Evolutionary conservation across 306 rosid species (phyloP).

Genomic region (Styphnolobium japonicum): DNA sequence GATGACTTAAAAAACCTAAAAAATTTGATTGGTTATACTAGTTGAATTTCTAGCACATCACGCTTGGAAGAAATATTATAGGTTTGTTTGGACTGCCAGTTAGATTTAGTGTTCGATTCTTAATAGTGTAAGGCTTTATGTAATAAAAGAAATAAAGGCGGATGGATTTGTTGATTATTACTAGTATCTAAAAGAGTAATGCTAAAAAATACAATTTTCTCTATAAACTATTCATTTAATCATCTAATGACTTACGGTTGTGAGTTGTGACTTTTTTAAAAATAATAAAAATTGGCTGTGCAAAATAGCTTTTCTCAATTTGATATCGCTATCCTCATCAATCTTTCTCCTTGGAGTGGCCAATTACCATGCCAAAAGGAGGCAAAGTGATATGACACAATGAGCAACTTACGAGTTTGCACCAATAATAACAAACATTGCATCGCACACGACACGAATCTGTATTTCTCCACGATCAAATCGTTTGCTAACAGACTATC

Average conservation of each 20-base stretch:
- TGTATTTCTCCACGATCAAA: background rate
- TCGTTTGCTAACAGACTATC: background rate
- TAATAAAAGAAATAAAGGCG: background rate
- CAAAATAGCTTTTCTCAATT: background rate
- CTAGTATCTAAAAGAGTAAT: background rate
- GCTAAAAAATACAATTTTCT: background rate
- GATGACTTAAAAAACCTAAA: background rate
- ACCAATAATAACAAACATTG: constrained; percentile 23
- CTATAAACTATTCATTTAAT: background rate
- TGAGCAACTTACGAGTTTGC: background rate
- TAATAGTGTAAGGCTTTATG: background rate
- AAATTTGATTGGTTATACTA: background rate
- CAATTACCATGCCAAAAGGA: constrained; percentile 3
- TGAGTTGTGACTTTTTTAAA: constrained; percentile 16
- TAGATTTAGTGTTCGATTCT: background rate
- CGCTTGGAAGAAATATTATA: background rate
- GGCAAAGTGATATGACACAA: background rate
- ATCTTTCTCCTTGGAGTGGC: background rate
- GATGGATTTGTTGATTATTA: background rate
- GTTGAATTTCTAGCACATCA: background rate
- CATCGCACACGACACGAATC: constrained; percentile 28
- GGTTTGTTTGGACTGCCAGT: background rate
- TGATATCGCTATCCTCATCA: background rate
- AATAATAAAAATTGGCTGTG: background rate
- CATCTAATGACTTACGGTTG: background rate